Evolutionary conservation across 1,284 basidiomycete species (phyloP).

Genomic region (Tetrapyrgos nigripes): DNA sequence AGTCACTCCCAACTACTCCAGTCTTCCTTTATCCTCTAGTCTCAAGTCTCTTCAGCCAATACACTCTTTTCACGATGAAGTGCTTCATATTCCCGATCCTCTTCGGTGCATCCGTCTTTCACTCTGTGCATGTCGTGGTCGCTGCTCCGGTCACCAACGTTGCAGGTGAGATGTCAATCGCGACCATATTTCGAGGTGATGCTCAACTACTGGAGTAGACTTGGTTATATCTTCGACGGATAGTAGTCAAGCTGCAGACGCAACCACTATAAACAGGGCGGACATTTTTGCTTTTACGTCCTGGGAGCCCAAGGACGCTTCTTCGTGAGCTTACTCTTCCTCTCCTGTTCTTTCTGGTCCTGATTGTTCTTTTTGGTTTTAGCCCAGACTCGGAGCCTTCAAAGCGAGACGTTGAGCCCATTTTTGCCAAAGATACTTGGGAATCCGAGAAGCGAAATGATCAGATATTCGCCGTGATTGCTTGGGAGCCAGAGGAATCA

Average conservation of each 20-base stretch:
- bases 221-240: not conserved
- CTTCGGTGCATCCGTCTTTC: not conserved
- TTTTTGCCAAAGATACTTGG: constrained; percentile 17
- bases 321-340: not conserved
- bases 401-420: constrained; percentile 2
- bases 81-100: not conserved
- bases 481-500: constrained; percentile 13
- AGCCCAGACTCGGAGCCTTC: not conserved
- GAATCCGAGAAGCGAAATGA: not conserved
- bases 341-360: not conserved
- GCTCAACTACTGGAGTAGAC: not conserved
- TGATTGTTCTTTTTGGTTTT: not conserved
- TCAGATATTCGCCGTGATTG: constrained; percentile 8
- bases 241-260: not conserved
- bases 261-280: not conserved
- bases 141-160: not conserved
- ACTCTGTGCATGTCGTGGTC: not conserved
- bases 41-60: not conserved
- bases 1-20: not conserved
- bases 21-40: not conserved
- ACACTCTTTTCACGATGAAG: not conserved
- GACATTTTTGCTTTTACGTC: constrained; percentile 5
- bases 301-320: not conserved
- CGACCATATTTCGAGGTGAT: not conserved
- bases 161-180: not conserved